Evolutionary conservation across 495 filamentous ascomycete genomes (phyloP).

Genomic region (Penicillium coffeae): DNA sequence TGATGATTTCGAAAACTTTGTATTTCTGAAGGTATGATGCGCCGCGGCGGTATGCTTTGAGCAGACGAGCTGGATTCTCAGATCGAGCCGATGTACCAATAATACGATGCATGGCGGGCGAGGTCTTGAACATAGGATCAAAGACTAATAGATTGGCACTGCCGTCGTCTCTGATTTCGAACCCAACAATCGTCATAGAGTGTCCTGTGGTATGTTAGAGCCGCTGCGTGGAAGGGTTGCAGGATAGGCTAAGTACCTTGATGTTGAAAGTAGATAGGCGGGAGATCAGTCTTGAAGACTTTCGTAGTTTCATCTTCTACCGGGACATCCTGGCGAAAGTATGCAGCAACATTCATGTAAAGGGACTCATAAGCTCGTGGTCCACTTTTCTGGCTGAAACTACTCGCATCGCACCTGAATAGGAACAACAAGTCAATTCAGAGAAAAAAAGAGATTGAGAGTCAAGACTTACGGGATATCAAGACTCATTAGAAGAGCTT

Average conservation of each 20-base stretch:
- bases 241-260: constrained; percentile 43
- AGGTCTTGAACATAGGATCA: constrained; percentile 80
- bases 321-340: constrained; percentile 59
- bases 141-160: constrained; percentile 74
- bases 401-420: constrained; percentile 49
- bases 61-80: constrained; percentile 47
- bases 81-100: constrained; percentile 43
- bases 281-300: constrained; percentile 62
- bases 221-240: not conserved
- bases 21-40: constrained; percentile 64
- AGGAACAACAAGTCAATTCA: constrained; percentile 7
- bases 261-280: constrained; percentile 92
- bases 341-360: constrained; percentile 63
- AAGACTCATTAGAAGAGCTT: constrained; percentile 70
- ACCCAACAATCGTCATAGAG: constrained; percentile 86
- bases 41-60: constrained; percentile 70
- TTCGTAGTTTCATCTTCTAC: constrained; percentile 36
- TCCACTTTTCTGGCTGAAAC: constrained; percentile 37
- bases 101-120: constrained; percentile 55
- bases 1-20: constrained; percentile 72
- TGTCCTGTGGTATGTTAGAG: constrained; percentile 53
- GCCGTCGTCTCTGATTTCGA: constrained; percentile 67
- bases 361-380: constrained; percentile 53
- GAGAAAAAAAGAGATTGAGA: not conserved
- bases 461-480: constrained; percentile 55